Base-by-base conservation (phyloP, 352 stramenopile genomes). In the Lagenidium sp. region DNA sequence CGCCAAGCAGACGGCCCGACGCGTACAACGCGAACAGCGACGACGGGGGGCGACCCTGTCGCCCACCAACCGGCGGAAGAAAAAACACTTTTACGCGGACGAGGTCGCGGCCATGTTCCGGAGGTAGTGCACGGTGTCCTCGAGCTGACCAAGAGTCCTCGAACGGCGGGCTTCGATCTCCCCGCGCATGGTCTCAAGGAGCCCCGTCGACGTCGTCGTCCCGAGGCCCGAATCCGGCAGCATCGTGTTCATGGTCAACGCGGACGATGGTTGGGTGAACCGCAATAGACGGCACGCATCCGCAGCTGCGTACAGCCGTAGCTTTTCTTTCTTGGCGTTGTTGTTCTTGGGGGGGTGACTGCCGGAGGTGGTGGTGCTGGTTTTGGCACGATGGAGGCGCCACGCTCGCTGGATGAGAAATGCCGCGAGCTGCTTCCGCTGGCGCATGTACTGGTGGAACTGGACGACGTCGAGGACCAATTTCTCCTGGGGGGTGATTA, bases 51-150 rank as follows among this genome's bases (percentile, higher is more conserved):
- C 28, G 30, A 34, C 2, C 1, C 6, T 3, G 15, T 4, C 5
- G 3, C 5, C 48, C 50, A 20, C 51, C 34, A 21, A 34, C 28
- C 45, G 60, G 24, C 63, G 64, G 47, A 63, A 57, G 44, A 46
- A 55, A n/a, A 46, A 55, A n/a, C 71, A 84, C 28, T 84, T 82
- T 57, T 84, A 84, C 37, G 48, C 68, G 20, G 43, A 68, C 24
- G 71, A 84, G 42, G 48, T 84, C 6, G 48, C 68, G 22, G 44
- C 55, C 24, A 65, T 81, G 34, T 84, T 81, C 31, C 41, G 60
- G 19, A 78, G 34, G 34, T n/a, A n/a, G n/a, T n/a, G n/a, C n/a
- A n/a, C n/a, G n/a, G n/a, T n/a, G n/a, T n/a, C n/a, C n/a, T n/a
- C n/a, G n/a, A n/a, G n/a, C n/a, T n/a, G n/a, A n/a, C n/a, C n/a